Base-by-base conservation (phyloP, 176 grass and related monocot species). In the Tillandsia fasciculata region DNA sequence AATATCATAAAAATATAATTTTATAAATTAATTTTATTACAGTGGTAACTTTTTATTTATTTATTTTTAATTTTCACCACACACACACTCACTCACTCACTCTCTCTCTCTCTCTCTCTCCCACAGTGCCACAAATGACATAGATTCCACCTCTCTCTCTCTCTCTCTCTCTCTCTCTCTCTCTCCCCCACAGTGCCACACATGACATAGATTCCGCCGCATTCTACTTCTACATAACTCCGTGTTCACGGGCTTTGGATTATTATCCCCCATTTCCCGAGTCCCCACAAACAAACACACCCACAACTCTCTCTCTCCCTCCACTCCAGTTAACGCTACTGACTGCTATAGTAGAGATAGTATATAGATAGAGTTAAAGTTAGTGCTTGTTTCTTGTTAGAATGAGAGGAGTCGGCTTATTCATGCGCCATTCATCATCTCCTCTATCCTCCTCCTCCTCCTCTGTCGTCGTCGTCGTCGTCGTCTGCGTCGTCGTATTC, bases 351-450 rank as follows among this genome's bases (percentile, higher is more conserved):
- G 24, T 42, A 42, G 7, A 42, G 33, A 42, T 33, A 0, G 7
- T 5, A 42, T 4, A 5, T 42, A 42, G 7, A 24, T 24, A 42
- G 33, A 42, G 33, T 42, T 42, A 42, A 42, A 6, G 24, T 6
- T 42, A 42, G 4, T 42, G 33, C 33, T 42, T 42, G 33, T 42
- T 42, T 42, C 33, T 42, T 7, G 4, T 7, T 42, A 42, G 0
- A 42, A 42, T 5, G 33, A 42, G 33, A 42, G 33, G 33, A 42
- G 24, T 24, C 24, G 33, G 33, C 33, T 42, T 42, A 50, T 75
- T 79, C 67, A 26, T 71, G 75, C 82, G 75, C 79, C 81, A 82
- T 18, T 12, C 74, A 6, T 69, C 76, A 6, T 69, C 76, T 80
- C 69, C 79, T 81, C 84, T 85, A 24, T 24, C 24, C 72, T 66